Percentiles rank a stretch among this genome's conserved stretches.
phyloP scores from a whole-genome alignment of 106 monocot genomes.

The Vanilla planifolia region DNA sequence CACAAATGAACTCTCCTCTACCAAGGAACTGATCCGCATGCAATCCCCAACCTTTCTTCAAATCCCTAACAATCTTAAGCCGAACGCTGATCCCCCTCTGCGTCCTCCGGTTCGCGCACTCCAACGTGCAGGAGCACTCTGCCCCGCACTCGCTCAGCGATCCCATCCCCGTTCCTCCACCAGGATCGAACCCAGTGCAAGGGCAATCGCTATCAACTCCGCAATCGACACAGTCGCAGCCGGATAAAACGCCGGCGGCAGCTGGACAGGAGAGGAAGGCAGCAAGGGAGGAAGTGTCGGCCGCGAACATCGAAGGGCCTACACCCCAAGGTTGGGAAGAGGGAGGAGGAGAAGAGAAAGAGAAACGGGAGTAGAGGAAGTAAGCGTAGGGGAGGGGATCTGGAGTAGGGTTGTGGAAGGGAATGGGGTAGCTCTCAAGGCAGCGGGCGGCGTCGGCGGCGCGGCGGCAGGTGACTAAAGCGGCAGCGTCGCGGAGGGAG shows the following conservation, averaged over 20 bases:
- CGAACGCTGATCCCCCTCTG: conserved; percentile 38
- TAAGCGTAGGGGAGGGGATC: conserved; percentile 3
- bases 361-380: conserved; percentile 25
- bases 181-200: conserved; percentile 7
- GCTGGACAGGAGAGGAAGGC: background rate
- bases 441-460: conserved; percentile 51
- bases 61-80: conserved; percentile 35
- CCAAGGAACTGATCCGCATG: conserved; percentile 32
- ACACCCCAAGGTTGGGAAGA: conserved; percentile 39
- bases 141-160: conserved; percentile 43
- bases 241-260: background rate
- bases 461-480: conserved; percentile 24
- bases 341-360: conserved; percentile 30
- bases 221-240: conserved; percentile 35
- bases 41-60: conserved; percentile 62
- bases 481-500: conserved; percentile 17
- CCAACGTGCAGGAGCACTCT: conserved; percentile 32
- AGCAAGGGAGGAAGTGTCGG: conserved; percentile 9
- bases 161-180: conserved; percentile 7
- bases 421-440: conserved; percentile 47
- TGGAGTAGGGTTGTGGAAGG: conserved; percentile 35
- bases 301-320: background rate
- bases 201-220: conserved; percentile 7
- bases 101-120: conserved; percentile 38
- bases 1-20: conserved; percentile 51